Base-by-base conservation (phyloP, 805 yeast species). In the Wickerhamiella vanderwaltii region DNA sequence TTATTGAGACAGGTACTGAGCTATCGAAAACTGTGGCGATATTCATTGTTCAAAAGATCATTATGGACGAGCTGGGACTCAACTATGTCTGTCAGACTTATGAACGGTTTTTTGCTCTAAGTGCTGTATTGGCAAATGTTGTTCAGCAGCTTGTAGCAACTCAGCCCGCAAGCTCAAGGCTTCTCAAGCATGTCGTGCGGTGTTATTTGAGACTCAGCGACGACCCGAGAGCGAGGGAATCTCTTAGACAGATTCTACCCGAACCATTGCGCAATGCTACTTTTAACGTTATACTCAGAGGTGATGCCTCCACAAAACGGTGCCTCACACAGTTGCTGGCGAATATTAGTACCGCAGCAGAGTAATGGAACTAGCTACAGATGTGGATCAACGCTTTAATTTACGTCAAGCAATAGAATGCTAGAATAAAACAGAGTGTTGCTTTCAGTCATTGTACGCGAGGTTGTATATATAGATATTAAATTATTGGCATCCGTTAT, bases 1-100 rank as follows among this genome's bases (percentile, higher is more conserved):
- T 91, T 47, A 88, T 88, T 94, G 97, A 88, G 58, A 76, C 87
- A 1, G 85, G 95, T 6, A 80, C 95, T 0, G 98, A 91, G 57
- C 69, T 88, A 40, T 79, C 93, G 37, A 88, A 91, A 56, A 91
- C 97, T 0, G 98, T 88, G 19, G 98, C 98, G 4, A 87, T 88
- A 44, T 88, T 91, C 65, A 88, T 91, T 46, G 80, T 91, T 35
- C 96, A 88, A 57, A 88, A 87, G 61, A 88, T 88, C 43, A 67
- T 88, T 39, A 71, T 86, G 50, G 97, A 91, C 61, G 95, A 88
- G 55, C 75, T 79, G 51, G 98, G 98, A 0, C 69, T 88, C 46
- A 73, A 77, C 16, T 91, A 91, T 62, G 83, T 91, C 17, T 91
- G 97, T 64, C 94, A 93, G 44, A 88, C 97, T 0, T 83, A 78